A percentile compares a stretch with the other conserved stretches of the same genome.
phyloP scores from a whole-genome alignment of 441 rosid genomes.

The Raphanus hybrid region DNA sequence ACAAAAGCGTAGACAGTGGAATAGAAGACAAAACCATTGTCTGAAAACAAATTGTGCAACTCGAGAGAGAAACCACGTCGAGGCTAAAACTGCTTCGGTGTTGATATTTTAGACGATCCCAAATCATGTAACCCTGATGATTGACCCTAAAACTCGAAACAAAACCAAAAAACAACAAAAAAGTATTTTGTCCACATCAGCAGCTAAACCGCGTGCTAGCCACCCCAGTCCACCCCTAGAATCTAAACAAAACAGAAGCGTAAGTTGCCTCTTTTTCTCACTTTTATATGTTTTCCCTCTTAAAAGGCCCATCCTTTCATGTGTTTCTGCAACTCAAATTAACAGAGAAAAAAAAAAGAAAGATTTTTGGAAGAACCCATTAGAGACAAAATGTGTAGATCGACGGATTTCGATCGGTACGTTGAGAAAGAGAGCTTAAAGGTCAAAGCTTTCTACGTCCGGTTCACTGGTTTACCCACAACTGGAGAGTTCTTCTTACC shows the following conservation, averaged over 20 bases:
- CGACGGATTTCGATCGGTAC: slow-evolving; percentile 47
- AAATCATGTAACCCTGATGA: slow-evolving; percentile 27
- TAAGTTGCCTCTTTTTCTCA: neutral
- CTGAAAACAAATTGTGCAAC: slow-evolving; percentile 40
- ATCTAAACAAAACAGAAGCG: slow-evolving; percentile 36
- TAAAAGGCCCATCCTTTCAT: neutral
- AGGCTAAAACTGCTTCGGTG: neutral
- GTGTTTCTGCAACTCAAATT: slow-evolving; percentile 5
- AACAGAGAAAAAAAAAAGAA: neutral
- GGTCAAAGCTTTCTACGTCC: slow-evolving; percentile 64
- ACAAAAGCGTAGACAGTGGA: slow-evolving; percentile 13
- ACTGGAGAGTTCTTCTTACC: slow-evolving; percentile 40
- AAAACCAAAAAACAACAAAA: neutral
- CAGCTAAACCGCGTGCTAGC: slow-evolving; percentile 55
- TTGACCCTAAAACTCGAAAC: slow-evolving; percentile 9
- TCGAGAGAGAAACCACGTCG: slow-evolving; percentile 40
- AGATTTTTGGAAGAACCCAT: slow-evolving; percentile 20
- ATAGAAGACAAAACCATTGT: slow-evolving; percentile 26
- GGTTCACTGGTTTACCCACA: slow-evolving; percentile 46
- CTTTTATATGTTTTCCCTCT: slow-evolving; percentile 28
- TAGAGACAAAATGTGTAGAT: slow-evolving; percentile 55
- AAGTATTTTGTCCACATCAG: slow-evolving; percentile 30
- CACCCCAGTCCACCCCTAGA: slow-evolving; percentile 47
- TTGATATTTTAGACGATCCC: slow-evolving; percentile 25
- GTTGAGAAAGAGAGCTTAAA: slow-evolving; percentile 40